Percentiles rank a stretch among this genome's conserved stretches.
Conservation (phyloP, 495 filamentous ascomycete genomes). For the Hypoxylon fragiforme region DNA sequence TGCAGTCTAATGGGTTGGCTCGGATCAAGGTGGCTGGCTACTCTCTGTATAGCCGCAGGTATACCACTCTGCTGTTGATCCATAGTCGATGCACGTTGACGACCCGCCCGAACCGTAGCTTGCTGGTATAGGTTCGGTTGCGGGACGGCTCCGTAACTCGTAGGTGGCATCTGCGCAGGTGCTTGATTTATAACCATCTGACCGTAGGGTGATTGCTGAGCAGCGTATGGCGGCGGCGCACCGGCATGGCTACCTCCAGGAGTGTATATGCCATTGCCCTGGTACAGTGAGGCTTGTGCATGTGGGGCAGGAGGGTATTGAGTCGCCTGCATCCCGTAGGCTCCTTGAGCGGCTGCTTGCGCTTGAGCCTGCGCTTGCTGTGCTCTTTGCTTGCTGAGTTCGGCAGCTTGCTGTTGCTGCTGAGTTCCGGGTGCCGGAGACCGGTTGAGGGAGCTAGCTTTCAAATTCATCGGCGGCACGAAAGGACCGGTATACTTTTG, state of each 20-base stretch:
- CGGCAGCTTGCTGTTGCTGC: conserved; percentile 93
- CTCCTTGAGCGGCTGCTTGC: conserved; percentile 55
- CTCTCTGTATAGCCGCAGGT: conserved; percentile 87
- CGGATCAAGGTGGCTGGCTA: conserved; percentile 96
- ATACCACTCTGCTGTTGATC: conserved; percentile 91
- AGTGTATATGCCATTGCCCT: conserved; percentile 72
- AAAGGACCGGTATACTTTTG: conserved; percentile 96
- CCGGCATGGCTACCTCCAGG: conserved; percentile 64
- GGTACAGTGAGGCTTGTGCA: conserved; percentile 69
- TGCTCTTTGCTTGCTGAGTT: conserved; percentile 83
- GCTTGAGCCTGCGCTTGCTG: conserved; percentile 70
- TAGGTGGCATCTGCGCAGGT: conserved; percentile 67
- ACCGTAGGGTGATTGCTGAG: conserved; percentile 70
- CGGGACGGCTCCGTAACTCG: conserved; percentile 61
- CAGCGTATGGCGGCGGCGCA: conserved; percentile 83
- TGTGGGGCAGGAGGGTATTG: conserved; percentile 47
- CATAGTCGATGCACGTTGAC: conserved; percentile 94
- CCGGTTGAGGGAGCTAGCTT: conserved; percentile 76
- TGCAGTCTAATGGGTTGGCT: conserved; percentile 92
- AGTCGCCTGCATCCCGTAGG: conserved; percentile 51
- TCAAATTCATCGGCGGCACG: conserved; percentile 96
- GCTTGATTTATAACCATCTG: conserved; percentile 73
- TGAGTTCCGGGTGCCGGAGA: conserved; percentile 96
- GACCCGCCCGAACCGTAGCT: conserved; percentile 76
- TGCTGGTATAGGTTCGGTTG: conserved; percentile 81